These are phyloP conservation scores for Hymenoscyphus infarciens DNA, from an alignment of 2,329 filamentous ascomycete species.

Conservation along the genomic window DNA sequence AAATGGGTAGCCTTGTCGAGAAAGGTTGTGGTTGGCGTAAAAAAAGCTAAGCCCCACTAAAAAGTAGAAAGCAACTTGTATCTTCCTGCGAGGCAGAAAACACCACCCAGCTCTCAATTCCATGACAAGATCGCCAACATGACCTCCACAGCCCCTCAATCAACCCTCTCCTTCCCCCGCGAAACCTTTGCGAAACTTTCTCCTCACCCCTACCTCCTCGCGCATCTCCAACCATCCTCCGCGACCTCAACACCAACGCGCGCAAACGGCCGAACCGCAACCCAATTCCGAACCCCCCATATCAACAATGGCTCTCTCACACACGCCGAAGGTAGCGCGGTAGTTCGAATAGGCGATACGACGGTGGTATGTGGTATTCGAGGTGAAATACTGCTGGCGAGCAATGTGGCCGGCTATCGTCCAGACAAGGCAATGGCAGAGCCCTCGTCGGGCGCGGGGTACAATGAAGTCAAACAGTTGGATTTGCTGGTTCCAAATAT, in stretches of 20 bases:
- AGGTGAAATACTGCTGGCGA: conserved; percentile 74
- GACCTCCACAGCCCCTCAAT: conserved; percentile 26
- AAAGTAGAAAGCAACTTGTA: conserved; percentile 1
- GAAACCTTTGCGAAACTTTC: conserved; percentile 85
- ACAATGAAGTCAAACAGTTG: conserved; percentile 51
- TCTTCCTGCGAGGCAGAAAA: not conserved
- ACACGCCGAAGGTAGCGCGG: conserved; percentile 84
- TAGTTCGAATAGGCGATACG: conserved; percentile 85
- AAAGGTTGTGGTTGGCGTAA: too few relatives aligned
- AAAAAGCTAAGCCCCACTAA: conserved; percentile 4
- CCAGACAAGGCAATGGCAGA: conserved; percentile 36
- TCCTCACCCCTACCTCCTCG: conserved; percentile 83
- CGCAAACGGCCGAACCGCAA: conserved; percentile 74
- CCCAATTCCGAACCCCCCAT: conserved; percentile 66
- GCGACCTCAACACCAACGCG: conserved; percentile 57
- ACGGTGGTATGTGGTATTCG: conserved; percentile 92
- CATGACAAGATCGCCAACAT: conserved; percentile 6
- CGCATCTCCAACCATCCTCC: conserved; percentile 67
- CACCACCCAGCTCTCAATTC: not conserved
- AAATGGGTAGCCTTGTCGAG: too few relatives aligned
- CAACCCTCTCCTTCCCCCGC: conserved; percentile 46
- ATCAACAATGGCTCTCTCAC: conserved; percentile 81
- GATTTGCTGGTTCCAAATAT: conserved; percentile 89
- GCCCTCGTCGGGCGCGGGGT: conserved; percentile 35
- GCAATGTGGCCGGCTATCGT: conserved; percentile 68